phyloP scores from a whole-genome alignment of 176 grass and related monocot species.

The Phyllostachys edulis region DNA sequence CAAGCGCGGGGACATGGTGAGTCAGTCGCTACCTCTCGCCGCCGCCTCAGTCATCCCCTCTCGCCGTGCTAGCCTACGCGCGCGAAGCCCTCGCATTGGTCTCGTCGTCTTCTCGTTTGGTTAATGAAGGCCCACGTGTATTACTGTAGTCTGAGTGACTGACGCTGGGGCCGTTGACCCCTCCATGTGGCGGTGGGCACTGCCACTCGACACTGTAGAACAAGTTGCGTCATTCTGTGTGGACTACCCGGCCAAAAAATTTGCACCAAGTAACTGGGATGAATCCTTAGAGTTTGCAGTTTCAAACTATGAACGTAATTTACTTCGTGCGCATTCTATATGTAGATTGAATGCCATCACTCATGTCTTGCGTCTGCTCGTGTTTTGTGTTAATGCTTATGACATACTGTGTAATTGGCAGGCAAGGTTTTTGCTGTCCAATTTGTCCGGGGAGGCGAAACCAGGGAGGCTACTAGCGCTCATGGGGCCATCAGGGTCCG shows the following conservation, averaged over 20 bases:
- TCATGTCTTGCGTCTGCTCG: neutral
- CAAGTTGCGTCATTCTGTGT: neutral
- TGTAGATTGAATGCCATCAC: neutral
- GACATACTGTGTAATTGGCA: slow-evolving; percentile 4
- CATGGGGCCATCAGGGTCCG: slow-evolving; percentile 90
- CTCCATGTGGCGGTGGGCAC: neutral
- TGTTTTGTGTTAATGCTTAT: slow-evolving; percentile 10
- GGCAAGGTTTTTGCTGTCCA: slow-evolving; percentile 84
- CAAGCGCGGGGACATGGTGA: slow-evolving; percentile 69
- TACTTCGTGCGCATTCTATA: neutral
- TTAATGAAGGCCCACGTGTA: neutral
- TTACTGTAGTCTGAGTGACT: neutral
- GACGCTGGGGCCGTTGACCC: slow-evolving; percentile 6
- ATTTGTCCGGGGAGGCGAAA: slow-evolving; percentile 74
- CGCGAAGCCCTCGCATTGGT: slow-evolving; percentile 1
- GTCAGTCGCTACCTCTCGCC: neutral
- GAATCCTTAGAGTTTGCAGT: neutral
- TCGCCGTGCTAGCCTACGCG: neutral
- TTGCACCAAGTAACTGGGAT: neutral
- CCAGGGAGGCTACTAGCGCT: slow-evolving; percentile 75
- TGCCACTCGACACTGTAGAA: neutral
- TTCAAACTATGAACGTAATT: neutral
- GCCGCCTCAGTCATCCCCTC: neutral
- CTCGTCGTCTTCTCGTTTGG: neutral
- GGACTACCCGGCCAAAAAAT: too few species aligned